These are phyloP conservation scores for Claviceps fusiformis DNA, from an alignment of 2,329 filamentous ascomycete genomes.

Conservation along the genomic window DNA sequence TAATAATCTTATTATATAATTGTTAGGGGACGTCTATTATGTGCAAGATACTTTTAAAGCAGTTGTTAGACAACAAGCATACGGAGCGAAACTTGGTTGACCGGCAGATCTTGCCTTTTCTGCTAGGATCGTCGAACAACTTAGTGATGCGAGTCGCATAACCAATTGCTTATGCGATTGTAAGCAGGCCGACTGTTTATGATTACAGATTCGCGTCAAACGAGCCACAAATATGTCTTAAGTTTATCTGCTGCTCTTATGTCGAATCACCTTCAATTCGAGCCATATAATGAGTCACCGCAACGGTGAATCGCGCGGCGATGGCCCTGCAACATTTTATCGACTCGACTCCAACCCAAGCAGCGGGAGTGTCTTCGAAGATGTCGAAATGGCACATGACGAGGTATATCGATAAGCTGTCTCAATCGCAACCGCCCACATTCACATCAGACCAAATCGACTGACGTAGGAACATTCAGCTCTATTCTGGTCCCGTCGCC, in stretches of 20 bases:
- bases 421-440: too few relatives aligned
- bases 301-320: neutral
- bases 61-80: too few relatives aligned
- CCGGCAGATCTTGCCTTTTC: too few relatives aligned
- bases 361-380: slow-evolving; percentile 70
- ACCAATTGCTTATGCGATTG: neutral
- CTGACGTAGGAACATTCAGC: slow-evolving; percentile 23
- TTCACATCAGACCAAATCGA: neutral
- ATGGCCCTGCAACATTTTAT: slow-evolving; percentile 26
- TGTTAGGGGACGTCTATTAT: too few relatives aligned
- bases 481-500: slow-evolving; percentile 84
- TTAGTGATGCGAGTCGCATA: neutral
- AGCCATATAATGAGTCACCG: neutral
- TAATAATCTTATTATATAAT: too few relatives aligned
- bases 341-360: slow-evolving; percentile 57
- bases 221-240: slow-evolving; percentile 1
- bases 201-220: neutral
- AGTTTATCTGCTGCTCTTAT: neutral
- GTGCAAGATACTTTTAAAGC: too few relatives aligned
- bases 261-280: slow-evolving; percentile 2
- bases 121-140: too few relatives aligned
- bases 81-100: too few relatives aligned
- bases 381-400: slow-evolving; percentile 97
- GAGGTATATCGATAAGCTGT: slow-evolving; percentile 37
- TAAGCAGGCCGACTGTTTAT: neutral